Percentiles rank a stretch among this genome's conserved stretches.
Conservation (phyloP, 768 basidiomycete genomes). For the Tricholoma terreum region DNA sequence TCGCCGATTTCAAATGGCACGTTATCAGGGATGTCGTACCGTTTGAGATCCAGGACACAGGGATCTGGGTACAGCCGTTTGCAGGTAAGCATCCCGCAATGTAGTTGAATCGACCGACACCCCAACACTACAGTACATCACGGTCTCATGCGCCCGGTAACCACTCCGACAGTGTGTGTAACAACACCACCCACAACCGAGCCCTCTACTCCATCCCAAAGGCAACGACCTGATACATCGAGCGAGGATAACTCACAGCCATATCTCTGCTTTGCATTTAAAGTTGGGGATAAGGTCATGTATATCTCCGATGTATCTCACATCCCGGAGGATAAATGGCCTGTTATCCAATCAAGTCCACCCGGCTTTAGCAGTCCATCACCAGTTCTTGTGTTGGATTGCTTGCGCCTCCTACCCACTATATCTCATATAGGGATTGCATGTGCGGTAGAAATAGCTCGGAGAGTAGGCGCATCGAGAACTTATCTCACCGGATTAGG, state of each 20-base stretch:
- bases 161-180: constrained; percentile 34
- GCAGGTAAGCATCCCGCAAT: constrained; percentile 43
- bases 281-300: constrained; percentile 59
- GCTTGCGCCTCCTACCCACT: constrained; percentile 61
- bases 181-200: constrained; percentile 38
- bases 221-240: constrained; percentile 16
- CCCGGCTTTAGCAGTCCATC: constrained; percentile 20
- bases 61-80: constrained; percentile 63
- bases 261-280: constrained; percentile 68
- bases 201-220: constrained; percentile 36
- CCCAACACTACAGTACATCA: constrained; percentile 55
- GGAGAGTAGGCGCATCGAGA: constrained; percentile 53
- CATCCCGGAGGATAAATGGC: constrained; percentile 75
- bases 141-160: constrained; percentile 56
- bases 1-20: constrained; percentile 82
- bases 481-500: constrained; percentile 76
- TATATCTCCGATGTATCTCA: constrained; percentile 84
- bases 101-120: constrained; percentile 7
- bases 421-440: constrained; percentile 75
- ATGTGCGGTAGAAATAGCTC: constrained; percentile 54
- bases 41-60: constrained; percentile 66
- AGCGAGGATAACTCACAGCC: constrained; percentile 28
- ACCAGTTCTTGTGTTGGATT: constrained; percentile 73
- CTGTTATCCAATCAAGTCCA: constrained; percentile 34
- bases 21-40: constrained; percentile 67